Evolutionary conservation across 345 rosid genomes (phyloP).

Genomic region (Trapa incisa): DNA sequence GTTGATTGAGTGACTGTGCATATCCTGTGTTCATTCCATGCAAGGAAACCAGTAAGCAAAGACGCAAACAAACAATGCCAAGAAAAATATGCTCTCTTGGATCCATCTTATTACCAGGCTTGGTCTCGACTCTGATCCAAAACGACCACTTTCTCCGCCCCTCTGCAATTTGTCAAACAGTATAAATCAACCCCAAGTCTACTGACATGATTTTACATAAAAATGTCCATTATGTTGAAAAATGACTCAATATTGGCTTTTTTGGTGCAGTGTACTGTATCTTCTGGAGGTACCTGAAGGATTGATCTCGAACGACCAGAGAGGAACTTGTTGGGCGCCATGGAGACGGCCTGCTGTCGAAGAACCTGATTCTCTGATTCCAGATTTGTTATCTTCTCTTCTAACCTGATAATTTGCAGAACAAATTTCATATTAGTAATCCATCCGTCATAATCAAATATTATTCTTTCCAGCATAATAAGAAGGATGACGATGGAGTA

Average conservation of each 20-base stretch:
- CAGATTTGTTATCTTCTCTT: conserved; percentile 67
- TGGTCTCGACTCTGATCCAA: conserved; percentile 38
- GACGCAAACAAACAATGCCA: background rate
- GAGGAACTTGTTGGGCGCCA: conserved; percentile 88
- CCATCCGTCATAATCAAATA: background rate
- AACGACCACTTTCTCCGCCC: conserved; percentile 61
- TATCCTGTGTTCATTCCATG: conserved; percentile 41
- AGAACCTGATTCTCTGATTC: conserved; percentile 90
- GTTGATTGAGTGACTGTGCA: conserved; percentile 59
- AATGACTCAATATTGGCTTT: background rate
- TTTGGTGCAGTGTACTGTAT: background rate
- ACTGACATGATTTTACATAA: background rate
- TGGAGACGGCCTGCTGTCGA: conserved; percentile 84
- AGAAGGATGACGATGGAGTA: background rate
- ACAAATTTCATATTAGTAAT: background rate
- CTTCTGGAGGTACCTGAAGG: conserved; percentile 42
- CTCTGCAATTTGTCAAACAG: conserved; percentile 32
- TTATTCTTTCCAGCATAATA: background rate
- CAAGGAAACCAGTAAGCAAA: conserved; percentile 1
- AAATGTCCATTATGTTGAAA: background rate
- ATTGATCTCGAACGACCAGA: conserved; percentile 89
- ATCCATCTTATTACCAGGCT: conserved; percentile 29
- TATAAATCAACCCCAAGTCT: background rate
- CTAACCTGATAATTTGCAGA: conserved; percentile 37
- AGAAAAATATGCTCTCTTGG: background rate